A percentile compares a stretch with the other conserved stretches of the same genome.
Evolutionary conservation across 805 yeast genomes (phyloP).

Genomic region (Danielia reshetovae): DNA sequence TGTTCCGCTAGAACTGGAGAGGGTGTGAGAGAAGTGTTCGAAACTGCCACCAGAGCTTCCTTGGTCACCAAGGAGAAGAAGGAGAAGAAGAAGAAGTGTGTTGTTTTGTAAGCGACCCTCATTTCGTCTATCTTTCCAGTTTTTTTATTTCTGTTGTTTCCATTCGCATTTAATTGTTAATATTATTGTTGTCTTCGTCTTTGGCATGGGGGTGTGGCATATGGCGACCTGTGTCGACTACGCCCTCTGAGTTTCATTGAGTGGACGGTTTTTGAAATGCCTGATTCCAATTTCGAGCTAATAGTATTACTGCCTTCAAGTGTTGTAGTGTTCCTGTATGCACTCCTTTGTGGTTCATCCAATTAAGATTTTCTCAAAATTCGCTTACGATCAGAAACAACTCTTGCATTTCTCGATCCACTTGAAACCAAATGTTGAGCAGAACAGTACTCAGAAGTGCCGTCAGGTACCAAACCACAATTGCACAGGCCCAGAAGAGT

Average conservation of each 20-base stretch:
- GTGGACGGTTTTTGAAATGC: no score
- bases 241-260: no score
- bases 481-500: slow-evolving; percentile 7
- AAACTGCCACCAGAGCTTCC: slow-evolving; percentile 28
- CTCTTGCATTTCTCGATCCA: not conserved
- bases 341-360: slow-evolving; percentile 1
- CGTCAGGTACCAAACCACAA: slow-evolving; percentile 11
- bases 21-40: slow-evolving; percentile 29
- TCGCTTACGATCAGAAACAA: slow-evolving; percentile 2
- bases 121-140: slow-evolving; percentile 1
- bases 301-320: no score
- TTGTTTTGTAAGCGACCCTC: slow-evolving; percentile 20
- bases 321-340: no score
- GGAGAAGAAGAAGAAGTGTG: slow-evolving; percentile 29
- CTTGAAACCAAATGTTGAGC: slow-evolving; percentile 5
- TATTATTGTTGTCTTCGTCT: slow-evolving; percentile 11
- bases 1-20: slow-evolving; percentile 33
- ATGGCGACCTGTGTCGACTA: not conserved
- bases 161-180: slow-evolving; percentile 16
- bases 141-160: slow-evolving; percentile 11
- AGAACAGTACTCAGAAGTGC: slow-evolving; percentile 7
- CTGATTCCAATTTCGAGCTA: no score
- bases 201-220: not conserved
- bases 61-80: slow-evolving; percentile 27
- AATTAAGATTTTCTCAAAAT: slow-evolving; percentile 1